These are phyloP conservation scores for Podochytrium sp. DNA, from an alignment of 192 early-diverging fungal genomes.

Conservation along the genomic window DNA sequence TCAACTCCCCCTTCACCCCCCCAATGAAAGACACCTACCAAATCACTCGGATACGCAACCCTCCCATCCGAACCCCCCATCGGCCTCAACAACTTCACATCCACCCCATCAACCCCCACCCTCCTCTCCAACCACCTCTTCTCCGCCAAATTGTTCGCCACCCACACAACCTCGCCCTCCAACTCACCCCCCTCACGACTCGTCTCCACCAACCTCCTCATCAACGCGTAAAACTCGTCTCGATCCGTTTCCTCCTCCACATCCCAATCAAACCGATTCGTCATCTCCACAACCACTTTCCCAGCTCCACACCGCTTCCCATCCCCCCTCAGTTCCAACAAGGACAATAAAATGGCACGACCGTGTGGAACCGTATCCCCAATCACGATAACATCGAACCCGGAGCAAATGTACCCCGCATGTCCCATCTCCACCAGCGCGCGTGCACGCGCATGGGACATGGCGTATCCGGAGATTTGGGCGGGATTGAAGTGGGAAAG, in stretches of 20 bases:
- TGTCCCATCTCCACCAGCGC: not conserved
- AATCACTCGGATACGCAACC: conserved; percentile 10
- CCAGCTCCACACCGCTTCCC: conserved; percentile 7
- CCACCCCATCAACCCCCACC: not conserved
- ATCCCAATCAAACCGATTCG: conserved; percentile 29
- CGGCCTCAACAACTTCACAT: conserved; percentile 6
- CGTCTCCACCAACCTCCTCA: not conserved
- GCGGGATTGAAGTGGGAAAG: conserved; percentile 2
- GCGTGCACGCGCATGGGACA: not conserved
- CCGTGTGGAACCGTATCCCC: conserved; percentile 31
- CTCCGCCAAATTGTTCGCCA: conserved; percentile 20
- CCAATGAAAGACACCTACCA: not conserved
- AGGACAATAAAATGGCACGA: not conserved
- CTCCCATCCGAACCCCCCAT: not conserved
- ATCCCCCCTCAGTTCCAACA: conserved; percentile 4
- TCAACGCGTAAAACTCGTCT: not conserved
- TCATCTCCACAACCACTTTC: conserved; percentile 28
- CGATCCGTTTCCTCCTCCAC: not conserved
- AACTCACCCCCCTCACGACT: not conserved
- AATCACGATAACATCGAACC: conserved; percentile 22
- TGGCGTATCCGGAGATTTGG: conserved; percentile 19
- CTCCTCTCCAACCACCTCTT: not conserved
- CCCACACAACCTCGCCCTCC: not conserved
- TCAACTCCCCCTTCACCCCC: not conserved
- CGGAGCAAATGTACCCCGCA: not conserved